A percentile compares a stretch with the other conserved stretches of the same genome.
These are phyloP conservation scores for Oryza meridionalis DNA, from an alignment of 176 grass and related monocot genomes.

Conservation along the genomic window DNA sequence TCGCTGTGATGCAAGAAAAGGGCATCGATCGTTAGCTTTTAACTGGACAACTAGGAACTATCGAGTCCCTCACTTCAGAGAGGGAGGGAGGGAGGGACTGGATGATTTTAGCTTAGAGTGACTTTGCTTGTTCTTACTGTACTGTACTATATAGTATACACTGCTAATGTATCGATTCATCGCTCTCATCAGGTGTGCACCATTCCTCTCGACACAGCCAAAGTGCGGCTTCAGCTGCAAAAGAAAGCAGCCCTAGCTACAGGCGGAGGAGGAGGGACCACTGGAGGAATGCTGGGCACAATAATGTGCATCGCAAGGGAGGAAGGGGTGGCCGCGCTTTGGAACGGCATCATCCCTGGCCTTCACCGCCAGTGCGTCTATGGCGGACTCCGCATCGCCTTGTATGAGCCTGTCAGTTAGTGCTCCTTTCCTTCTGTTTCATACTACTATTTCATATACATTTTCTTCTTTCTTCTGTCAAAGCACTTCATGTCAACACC, in stretches of 20 bases:
- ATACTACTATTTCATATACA: not conserved
- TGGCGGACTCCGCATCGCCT: conserved; percentile 82
- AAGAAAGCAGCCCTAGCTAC: conserved; percentile 50
- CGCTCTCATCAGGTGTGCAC: conserved; percentile 70
- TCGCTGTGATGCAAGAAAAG: too few relatives aligned
- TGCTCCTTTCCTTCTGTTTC: conserved; percentile 12
- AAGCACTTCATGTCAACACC: too few relatives aligned
- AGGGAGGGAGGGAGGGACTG: too few relatives aligned
- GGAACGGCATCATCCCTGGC: conserved; percentile 85
- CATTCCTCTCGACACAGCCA: conserved; percentile 94
- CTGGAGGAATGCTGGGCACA: conserved; percentile 66
- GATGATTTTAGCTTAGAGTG: too few relatives aligned
- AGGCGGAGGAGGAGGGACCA: not conserved
- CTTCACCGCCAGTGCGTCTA: conserved; percentile 84
- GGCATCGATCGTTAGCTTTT: too few relatives aligned
- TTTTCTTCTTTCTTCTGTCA: not conserved
- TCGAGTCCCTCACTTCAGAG: too few relatives aligned
- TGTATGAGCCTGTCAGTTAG: conserved; percentile 79
- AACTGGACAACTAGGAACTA: too few relatives aligned
- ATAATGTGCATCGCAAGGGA: conserved; percentile 66
- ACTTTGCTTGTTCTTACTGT: not conserved
- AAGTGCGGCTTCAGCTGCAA: conserved; percentile 95
- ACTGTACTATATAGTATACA: not conserved
- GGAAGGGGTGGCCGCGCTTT: conserved; percentile 75
- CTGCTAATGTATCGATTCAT: not conserved